Conservation (phyloP, 371 early-diverging fungal species). For the Mycotypha africana region DNA sequence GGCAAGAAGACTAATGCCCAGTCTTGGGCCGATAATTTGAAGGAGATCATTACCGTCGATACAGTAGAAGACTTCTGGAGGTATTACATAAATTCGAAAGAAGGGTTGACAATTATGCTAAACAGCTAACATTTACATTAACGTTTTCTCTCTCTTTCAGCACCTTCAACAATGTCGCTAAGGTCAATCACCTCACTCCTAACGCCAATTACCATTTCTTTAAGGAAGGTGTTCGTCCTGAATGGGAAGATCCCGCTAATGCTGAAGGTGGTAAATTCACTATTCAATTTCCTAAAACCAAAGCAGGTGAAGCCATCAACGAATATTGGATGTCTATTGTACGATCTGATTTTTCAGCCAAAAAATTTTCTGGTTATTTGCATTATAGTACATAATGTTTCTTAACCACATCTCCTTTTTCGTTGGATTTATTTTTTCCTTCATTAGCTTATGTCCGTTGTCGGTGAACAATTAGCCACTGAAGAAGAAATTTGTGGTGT, state of each 20-base stretch:
- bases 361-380: too few relatives aligned
- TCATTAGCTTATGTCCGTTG: conserved; percentile 74
- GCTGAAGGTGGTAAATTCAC: conserved; percentile 96
- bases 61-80: conserved; percentile 98
- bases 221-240: conserved; percentile 95
- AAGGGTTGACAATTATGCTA: too few relatives aligned
- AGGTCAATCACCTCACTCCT: conserved; percentile 70
- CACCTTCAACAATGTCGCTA: conserved; percentile 84
- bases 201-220: conserved; percentile 96
- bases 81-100: too few relatives aligned
- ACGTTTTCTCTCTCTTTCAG: conserved; percentile 10
- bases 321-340: conserved; percentile 84
- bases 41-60: conserved; percentile 80
- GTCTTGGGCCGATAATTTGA: conserved; percentile 89
- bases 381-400: neutral
- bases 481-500: conserved; percentile 86
- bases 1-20: conserved; percentile 68
- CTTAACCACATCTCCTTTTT: neutral
- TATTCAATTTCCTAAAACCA: conserved; percentile 70
- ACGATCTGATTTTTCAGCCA: conserved; percentile 15
- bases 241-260: conserved; percentile 99
- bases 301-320: conserved; percentile 73
- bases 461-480: conserved; percentile 84
- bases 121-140: too few relatives aligned
- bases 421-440: neutral